Base-by-base conservation (phyloP, 805 yeast species). In the Saturnispora zaruensis region DNA sequence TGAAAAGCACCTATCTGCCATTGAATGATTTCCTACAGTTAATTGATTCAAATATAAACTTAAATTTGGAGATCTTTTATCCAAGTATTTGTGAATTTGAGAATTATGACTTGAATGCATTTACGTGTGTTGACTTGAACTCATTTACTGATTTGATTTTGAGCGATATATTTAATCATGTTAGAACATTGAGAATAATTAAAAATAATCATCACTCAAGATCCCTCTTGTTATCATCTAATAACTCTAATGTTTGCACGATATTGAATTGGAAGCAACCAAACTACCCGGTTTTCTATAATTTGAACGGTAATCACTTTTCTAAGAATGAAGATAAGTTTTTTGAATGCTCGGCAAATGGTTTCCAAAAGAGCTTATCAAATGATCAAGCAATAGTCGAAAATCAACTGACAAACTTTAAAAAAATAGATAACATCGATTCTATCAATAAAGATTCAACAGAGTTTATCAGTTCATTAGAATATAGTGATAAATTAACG, bases 211-310 rank as follows among this genome's bases (percentile, higher is more conserved):
- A 64, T 34, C 63, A 66, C 18, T 51, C 58, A 40, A 72, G 96
- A 52, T 81, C 95, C 1, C 69, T 93, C 41, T 81, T 91, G 8
- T 87, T 93, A 66, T 79, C 95, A 11, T 87, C 96, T 1, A 78
- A 85, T 50, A 88, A 89, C 65, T 85, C 96, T 32, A 78, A 81
- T 43, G 87, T 89, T n/a, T 93, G 98, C 67, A 87, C 96, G 9
- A 85, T 88, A 43, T 69, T 93, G 58, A 93, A 93, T 67, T 93
- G 99, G 99, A 93, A 93, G 66, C 99, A 93, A 67, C 98, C 99
- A 13, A 91, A 91, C 64, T 93, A 84, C 67, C 97, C 99, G 0
- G 98, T 93, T 0, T 81, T 93, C 56, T 85, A 87, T 67, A 79
- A 82, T 50, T 78, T 90, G 76, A 82, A 80, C 57, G 87, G 88